phyloP scores from a whole-genome alignment of 257 asterid genomes.

The Gardenia jasminoides region DNA sequence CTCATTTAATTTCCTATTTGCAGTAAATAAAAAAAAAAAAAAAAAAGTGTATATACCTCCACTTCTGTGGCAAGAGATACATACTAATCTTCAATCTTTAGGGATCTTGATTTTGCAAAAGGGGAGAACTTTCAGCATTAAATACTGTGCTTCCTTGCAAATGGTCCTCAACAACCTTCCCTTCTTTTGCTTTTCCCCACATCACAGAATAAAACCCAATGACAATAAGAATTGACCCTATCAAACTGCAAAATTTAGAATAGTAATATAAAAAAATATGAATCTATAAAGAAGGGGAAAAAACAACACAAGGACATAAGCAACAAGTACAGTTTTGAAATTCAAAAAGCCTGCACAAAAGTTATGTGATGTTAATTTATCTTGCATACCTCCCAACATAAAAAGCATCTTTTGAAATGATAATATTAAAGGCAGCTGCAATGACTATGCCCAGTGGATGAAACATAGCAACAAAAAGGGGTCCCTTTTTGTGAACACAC shows the following conservation, averaged over 20 bases:
- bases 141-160: slow-evolving; percentile 29
- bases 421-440: slow-evolving; percentile 56
- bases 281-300: not conserved
- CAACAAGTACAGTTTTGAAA: not conserved
- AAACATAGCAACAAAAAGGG: slow-evolving; percentile 82
- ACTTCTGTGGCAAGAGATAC: not conserved
- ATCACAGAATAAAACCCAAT: slow-evolving; percentile 86
- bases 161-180: slow-evolving; percentile 27
- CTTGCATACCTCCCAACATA: slow-evolving; percentile 69
- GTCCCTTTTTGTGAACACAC: slow-evolving; percentile 76
- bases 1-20: not conserved
- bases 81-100: slow-evolving; percentile 19
- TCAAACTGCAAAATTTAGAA: slow-evolving; percentile 46
- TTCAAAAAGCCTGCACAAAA: not conserved
- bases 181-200: slow-evolving; percentile 87
- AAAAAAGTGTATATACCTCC: slow-evolving; percentile 3
- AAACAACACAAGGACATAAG: not conserved
- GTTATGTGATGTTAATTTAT: slow-evolving; percentile 10
- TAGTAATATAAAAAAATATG: not conserved
- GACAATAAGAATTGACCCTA: slow-evolving; percentile 70
- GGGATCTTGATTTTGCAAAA: slow-evolving; percentile 42
- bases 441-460: slow-evolving; percentile 78
- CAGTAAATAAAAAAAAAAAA: too few relatives aligned
- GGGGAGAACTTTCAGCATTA: slow-evolving; percentile 39
- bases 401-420: slow-evolving; percentile 57